A percentile compares a stretch with the other conserved stretches of the same genome.
These are phyloP conservation scores for Lophiostoma macrostomum DNA, from an alignment of 495 filamentous ascomycete species.

Conservation along the genomic window DNA sequence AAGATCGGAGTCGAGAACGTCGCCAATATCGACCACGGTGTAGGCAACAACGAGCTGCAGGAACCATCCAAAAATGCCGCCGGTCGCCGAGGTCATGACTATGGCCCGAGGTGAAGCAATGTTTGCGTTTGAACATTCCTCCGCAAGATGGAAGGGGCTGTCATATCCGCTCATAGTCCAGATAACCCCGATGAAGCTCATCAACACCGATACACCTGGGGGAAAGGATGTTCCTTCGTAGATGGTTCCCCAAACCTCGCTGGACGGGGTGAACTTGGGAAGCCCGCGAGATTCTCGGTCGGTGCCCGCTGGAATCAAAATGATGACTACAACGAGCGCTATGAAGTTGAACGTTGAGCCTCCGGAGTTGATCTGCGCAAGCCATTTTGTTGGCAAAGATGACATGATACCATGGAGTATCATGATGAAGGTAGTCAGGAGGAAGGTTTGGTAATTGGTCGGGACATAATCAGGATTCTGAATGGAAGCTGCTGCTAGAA, in stretches of 20 bases:
- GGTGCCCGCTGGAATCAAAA: conserved; percentile 65
- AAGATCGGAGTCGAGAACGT: conserved; percentile 59
- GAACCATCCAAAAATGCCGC: conserved; percentile 71
- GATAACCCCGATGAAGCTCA: conserved; percentile 71
- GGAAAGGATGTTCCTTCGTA: conserved; percentile 69
- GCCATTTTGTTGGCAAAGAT: conserved; percentile 71
- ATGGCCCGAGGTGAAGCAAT: conserved; percentile 76
- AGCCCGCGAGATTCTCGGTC: conserved; percentile 46
- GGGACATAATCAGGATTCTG: conserved; percentile 63
- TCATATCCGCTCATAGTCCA: conserved; percentile 72
- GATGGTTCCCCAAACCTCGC: conserved; percentile 68
- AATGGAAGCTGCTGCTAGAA: conserved; percentile 69
- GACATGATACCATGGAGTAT: conserved; percentile 67
- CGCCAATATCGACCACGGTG: conserved; percentile 66
- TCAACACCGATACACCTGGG: conserved; percentile 66
- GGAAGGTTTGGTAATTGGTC: conserved; percentile 65
- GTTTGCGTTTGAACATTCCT: conserved; percentile 76
- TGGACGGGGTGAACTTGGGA: conserved; percentile 61
- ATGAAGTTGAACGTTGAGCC: conserved; percentile 74
- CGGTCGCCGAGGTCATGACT: conserved; percentile 64
- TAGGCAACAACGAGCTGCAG: conserved; percentile 78
- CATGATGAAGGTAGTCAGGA: conserved; percentile 68
- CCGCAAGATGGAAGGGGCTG: conserved; percentile 70
- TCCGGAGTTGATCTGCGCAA: conserved; percentile 71
- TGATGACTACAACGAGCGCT: conserved; percentile 63